These are phyloP conservation scores for Raddia guianensis DNA, from an alignment of 176 grass and related monocot species.

Conservation along the genomic window DNA sequence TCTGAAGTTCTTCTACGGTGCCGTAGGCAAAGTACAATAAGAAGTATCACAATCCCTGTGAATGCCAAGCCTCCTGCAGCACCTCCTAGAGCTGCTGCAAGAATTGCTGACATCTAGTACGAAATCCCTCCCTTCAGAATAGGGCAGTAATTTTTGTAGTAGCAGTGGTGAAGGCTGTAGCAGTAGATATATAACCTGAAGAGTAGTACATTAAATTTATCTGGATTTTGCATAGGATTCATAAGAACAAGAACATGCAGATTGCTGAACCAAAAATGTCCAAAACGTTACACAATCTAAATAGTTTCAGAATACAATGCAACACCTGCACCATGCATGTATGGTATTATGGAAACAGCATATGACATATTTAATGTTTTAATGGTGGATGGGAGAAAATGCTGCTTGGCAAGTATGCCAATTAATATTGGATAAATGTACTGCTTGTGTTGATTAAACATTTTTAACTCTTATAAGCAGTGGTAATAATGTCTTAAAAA, in stretches of 20 bases:
- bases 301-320: conserved; percentile 9
- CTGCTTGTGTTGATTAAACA: neutral
- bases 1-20: conserved; percentile 48
- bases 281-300: neutral
- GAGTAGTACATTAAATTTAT: conserved; percentile 19
- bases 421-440: neutral
- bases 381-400: neutral
- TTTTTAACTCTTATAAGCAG: neutral
- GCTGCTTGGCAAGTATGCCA: neutral
- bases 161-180: conserved; percentile 16
- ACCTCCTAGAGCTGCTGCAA: conserved; percentile 78
- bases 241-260: neutral
- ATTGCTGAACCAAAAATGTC: conserved; percentile 9
- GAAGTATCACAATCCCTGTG: conserved; percentile 45
- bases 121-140: conserved; percentile 49
- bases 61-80: conserved; percentile 78
- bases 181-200: conserved; percentile 44
- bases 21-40: conserved; percentile 49
- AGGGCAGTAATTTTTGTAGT: conserved; percentile 34
- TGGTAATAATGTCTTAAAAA: neutral
- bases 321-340: conserved; percentile 15
- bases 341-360: neutral
- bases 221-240: conserved; percentile 21
- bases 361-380: neutral
- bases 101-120: conserved; percentile 84